A percentile compares a stretch with the other conserved stretches of the same genome.
Evolutionary conservation across 306 rosid species (phyloP).

Genomic region (Malus asiatica): DNA sequence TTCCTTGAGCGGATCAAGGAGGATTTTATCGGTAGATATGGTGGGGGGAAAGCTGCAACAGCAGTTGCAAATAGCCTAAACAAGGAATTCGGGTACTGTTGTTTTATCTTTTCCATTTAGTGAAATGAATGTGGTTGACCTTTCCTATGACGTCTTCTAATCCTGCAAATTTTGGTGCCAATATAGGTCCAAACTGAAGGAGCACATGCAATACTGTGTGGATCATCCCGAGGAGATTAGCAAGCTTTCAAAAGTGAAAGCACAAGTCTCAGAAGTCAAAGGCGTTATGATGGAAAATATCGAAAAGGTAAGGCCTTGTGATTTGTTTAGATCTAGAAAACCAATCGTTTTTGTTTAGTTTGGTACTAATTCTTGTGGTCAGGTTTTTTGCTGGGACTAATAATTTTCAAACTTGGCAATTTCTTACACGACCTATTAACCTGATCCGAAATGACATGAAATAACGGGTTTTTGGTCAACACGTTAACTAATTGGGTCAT

Average conservation of each 20-base stretch:
- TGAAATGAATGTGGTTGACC: background rate
- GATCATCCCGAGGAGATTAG: slow-evolving; percentile 87
- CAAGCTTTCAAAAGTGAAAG: slow-evolving; percentile 85
- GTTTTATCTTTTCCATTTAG: background rate
- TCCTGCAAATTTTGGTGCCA: slow-evolving; percentile 7
- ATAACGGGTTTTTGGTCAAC: no score
- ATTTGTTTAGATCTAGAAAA: background rate
- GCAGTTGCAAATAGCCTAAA: slow-evolving; percentile 71
- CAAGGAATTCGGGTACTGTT: slow-evolving; percentile 70
- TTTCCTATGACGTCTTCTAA: slow-evolving; percentile 12
- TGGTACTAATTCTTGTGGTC: background rate
- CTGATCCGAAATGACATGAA: no score
- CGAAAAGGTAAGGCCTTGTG: slow-evolving; percentile 50
- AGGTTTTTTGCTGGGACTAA: background rate
- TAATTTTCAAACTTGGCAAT: no score
- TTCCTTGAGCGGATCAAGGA: slow-evolving; percentile 86
- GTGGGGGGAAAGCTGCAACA: slow-evolving; percentile 78
- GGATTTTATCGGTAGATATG: slow-evolving; percentile 69
- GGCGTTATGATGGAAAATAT: slow-evolving; percentile 97
- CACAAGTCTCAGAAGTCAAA: slow-evolving; percentile 89
- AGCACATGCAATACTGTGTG: slow-evolving; percentile 87
- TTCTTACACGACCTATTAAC: no score
- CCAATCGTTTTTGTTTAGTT: background rate
- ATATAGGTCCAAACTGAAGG: slow-evolving; percentile 70
- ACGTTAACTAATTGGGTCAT: no score